A percentile compares a stretch with the other conserved stretches of the same genome.
These are phyloP conservation scores for Podospora tetraspora DNA, from an alignment of 495 filamentous ascomycete species.

Conservation along the genomic window DNA sequence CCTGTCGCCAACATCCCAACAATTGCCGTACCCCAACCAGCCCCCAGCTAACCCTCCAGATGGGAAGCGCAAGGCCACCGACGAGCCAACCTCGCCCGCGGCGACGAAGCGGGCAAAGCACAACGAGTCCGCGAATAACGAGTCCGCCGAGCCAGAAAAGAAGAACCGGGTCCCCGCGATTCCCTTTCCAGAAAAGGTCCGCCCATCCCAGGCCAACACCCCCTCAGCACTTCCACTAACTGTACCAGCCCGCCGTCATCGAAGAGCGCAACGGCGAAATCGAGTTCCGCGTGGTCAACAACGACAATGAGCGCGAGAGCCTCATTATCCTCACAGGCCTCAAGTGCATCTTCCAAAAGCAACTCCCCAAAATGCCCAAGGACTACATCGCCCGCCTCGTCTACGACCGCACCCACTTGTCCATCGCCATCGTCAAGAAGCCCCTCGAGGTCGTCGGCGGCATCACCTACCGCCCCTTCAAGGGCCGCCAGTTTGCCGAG, in stretches of 20 bases:
- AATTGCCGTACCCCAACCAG: neutral
- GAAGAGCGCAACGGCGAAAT: constrained; percentile 95
- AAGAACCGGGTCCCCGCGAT: constrained; percentile 53
- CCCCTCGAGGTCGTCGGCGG: constrained; percentile 91
- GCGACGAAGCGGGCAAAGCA: constrained; percentile 60
- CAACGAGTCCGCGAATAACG: constrained; percentile 51
- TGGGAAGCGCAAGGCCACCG: constrained; percentile 72
- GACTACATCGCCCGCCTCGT: constrained; percentile 97
- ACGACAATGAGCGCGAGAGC: constrained; percentile 81
- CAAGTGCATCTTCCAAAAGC: constrained; percentile 98
- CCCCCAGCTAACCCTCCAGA: constrained; percentile 34
- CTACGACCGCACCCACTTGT: constrained; percentile 93
- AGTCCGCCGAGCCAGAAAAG: constrained; percentile 48
- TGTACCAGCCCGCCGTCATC: constrained; percentile 70
- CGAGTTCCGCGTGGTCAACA: constrained; percentile 96
- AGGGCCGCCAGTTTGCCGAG: constrained; percentile 87
- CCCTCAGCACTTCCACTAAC: too few relatives aligned
- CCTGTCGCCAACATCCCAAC: neutral
- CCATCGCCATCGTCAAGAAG: constrained; percentile 96
- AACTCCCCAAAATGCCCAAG: constrained; percentile 98
- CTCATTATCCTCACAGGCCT: constrained; percentile 91
- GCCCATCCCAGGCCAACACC: too few relatives aligned
- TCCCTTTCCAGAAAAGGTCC: constrained; percentile 77
- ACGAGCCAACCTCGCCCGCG: constrained; percentile 59
- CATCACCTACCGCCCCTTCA: constrained; percentile 95